Conservation (phyloP, 805 yeast genomes). For the Barnettozyma sucrosica region DNA sequence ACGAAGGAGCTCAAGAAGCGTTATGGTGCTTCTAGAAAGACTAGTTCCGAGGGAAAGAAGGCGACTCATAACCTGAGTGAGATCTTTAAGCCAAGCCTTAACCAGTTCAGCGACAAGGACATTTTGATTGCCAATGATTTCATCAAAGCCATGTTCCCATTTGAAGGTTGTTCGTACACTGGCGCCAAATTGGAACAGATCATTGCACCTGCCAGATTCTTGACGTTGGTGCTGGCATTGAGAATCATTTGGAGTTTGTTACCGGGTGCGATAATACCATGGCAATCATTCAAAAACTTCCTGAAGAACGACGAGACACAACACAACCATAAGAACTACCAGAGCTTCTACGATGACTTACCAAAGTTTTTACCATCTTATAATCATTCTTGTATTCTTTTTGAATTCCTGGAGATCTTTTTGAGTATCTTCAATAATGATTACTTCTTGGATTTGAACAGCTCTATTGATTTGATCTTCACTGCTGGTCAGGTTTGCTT, state of each 20-base stretch:
- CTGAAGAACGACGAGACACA: slow-evolving; percentile 20
- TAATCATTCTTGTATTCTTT: slow-evolving; percentile 30
- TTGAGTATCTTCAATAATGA: slow-evolving; percentile 28
- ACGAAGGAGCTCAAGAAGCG: slow-evolving; percentile 28
- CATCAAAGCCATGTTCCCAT: slow-evolving; percentile 30
- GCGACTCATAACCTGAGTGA: slow-evolving; percentile 24
- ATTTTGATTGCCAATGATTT: slow-evolving; percentile 24
- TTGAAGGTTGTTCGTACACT: slow-evolving; percentile 32
- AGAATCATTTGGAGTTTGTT: slow-evolving; percentile 31
- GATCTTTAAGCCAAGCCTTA: slow-evolving; percentile 32
- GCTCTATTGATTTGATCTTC: slow-evolving; percentile 29
- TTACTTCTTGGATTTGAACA: slow-evolving; percentile 26
- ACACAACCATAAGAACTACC: slow-evolving; percentile 22
- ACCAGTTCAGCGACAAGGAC: slow-evolving; percentile 29
- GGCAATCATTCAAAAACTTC: slow-evolving; percentile 30
- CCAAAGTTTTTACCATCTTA: slow-evolving; percentile 31
- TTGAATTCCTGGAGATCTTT: slow-evolving; percentile 33
- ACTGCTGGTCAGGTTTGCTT: slow-evolving; percentile 35
- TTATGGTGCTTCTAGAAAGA: slow-evolving; percentile 10
- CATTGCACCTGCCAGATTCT: slow-evolving; percentile 22
- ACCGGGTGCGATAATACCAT: slow-evolving; percentile 31
- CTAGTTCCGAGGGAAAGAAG: slow-evolving; percentile 3
- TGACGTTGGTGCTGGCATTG: slow-evolving; percentile 25
- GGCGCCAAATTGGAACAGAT: slow-evolving; percentile 26
- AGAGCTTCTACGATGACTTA: slow-evolving; percentile 29